Evolutionary conservation across 805 yeast genomes (phyloP), one percentile per base, ranked within the genome.

Genomic region (Cyberlindnera americana): DNA sequence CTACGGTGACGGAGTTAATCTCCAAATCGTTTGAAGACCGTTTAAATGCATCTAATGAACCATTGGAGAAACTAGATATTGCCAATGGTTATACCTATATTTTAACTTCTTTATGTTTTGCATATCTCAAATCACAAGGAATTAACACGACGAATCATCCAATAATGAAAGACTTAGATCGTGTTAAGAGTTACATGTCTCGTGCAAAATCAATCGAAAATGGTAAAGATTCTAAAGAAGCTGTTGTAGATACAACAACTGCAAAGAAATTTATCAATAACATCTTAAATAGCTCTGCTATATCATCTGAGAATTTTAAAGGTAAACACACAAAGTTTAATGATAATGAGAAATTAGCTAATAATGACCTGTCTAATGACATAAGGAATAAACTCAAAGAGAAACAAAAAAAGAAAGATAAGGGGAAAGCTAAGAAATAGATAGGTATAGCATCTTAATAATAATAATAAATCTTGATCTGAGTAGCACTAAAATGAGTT

Each of bases 171-270:
- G 95, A 84, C 53, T 64, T 86, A 37, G 69, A 66, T 7, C 67
- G 89, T 45, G 81, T 85, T 29, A 83, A 82, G 56, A 54, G 68
- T n/a, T 83, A 81, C 48, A 81, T 83, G 78, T 70, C 70, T 27
- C 70, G 78, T 52, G 69, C 75, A 26, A 76, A 49, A 31, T 44
- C 43, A 24, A 33, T 39, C 33, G 61, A 42, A 37, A 50, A 24
- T 46, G 54, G 41, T 40, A 29, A 46, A n/a, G 41, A 36, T 2
- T 54, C 8, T 22, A 8, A 41, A 12, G 28, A 44, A 3, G 48
- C 34, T 5, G 31, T 40, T 16, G 59, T 59, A 5, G 64, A 65
- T 27, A 56, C 63, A 4, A 63, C 61, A 15, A 65, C 62, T n/a
- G 76, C 80, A 0, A 69, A 70, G 46, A 63, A 69, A 30, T 67